Evolutionary conservation across 768 basidiomycete genomes (phyloP).

Genomic region (Leccinum variicolor): DNA sequence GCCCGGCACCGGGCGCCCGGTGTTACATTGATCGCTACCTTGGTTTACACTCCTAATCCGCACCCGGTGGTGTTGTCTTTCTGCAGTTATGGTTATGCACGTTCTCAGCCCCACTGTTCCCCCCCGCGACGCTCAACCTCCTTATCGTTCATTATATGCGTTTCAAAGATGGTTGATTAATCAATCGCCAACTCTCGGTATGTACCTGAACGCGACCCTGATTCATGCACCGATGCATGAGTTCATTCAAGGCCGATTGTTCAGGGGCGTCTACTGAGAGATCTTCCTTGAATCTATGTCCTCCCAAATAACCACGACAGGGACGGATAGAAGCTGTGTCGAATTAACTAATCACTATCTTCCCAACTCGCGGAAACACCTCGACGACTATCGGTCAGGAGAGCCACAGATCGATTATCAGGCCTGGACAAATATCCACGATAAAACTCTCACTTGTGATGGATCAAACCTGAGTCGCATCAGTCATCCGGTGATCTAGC

Average conservation of each 20-base stretch:
- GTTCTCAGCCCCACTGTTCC: not conserved
- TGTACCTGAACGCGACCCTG: slow-evolving; percentile 27
- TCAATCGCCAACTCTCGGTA: slow-evolving; percentile 10
- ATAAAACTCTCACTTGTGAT: not conserved
- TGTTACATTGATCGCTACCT: slow-evolving; percentile 7
- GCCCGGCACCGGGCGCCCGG: slow-evolving; percentile 16
- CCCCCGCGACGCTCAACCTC: not conserved
- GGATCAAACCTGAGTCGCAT: slow-evolving; percentile 4
- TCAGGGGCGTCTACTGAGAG: slow-evolving; percentile 17
- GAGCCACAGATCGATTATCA: not conserved
- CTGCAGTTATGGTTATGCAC: not conserved
- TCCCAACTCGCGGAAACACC: slow-evolving; percentile 21
- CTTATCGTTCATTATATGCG: not conserved
- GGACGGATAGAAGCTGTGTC: slow-evolving; percentile 20
- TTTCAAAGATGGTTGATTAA: slow-evolving; percentile 2
- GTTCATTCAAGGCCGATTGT: slow-evolving; percentile 21
- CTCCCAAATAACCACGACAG: slow-evolving; percentile 18
- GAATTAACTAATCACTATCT: slow-evolving; percentile 8
- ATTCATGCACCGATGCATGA: slow-evolving; percentile 17
- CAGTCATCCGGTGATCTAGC: not conserved
- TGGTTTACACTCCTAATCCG: not conserved
- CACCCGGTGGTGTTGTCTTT: not conserved
- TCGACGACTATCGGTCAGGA: slow-evolving; percentile 5
- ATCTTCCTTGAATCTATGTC: slow-evolving; percentile 20
- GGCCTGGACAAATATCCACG: not conserved